Evolutionary conservation across 148 eudicot species (phyloP).

Genomic region (Amaranthus palmeri): DNA sequence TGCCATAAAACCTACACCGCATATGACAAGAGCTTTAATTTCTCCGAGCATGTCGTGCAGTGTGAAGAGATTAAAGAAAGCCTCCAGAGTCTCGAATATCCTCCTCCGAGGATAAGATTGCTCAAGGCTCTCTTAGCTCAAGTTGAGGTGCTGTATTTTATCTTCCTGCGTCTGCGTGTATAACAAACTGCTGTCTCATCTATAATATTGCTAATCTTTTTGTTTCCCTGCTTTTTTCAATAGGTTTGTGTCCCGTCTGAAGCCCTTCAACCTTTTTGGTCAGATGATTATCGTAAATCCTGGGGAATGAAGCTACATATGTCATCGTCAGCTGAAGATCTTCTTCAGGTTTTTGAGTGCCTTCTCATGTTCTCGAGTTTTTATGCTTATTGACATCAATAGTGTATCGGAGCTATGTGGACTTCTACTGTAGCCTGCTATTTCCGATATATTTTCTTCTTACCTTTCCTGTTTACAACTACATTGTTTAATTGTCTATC

Average conservation of each 20-base stretch:
- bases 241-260: slow-evolving; percentile 72
- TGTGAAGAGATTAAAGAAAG: slow-evolving; percentile 43
- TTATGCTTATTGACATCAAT: not conserved
- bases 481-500: not conserved
- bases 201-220: slow-evolving; percentile 2
- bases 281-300: slow-evolving; percentile 52
- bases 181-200: not conserved
- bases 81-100: slow-evolving; percentile 23
- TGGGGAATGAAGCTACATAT: slow-evolving; percentile 59
- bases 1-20: slow-evolving; percentile 42
- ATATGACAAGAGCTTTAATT: slow-evolving; percentile 21
- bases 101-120: slow-evolving; percentile 59
- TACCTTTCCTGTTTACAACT: not conserved
- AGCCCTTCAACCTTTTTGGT: slow-evolving; percentile 70
- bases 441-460: not conserved
- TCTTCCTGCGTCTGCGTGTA: not conserved
- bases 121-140: slow-evolving; percentile 54
- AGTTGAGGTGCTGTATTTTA: slow-evolving; percentile 48
- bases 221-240: slow-evolving; percentile 7
- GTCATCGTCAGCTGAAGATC: slow-evolving; percentile 56
- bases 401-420: not conserved
- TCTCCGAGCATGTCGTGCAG: slow-evolving; percentile 41
- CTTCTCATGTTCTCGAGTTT: not conserved
- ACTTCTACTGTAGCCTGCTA: not conserved
- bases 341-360: slow-evolving; percentile 55